Conservation (phyloP, 768 basidiomycete genomes). For the Tulasnella calospora region DNA sequence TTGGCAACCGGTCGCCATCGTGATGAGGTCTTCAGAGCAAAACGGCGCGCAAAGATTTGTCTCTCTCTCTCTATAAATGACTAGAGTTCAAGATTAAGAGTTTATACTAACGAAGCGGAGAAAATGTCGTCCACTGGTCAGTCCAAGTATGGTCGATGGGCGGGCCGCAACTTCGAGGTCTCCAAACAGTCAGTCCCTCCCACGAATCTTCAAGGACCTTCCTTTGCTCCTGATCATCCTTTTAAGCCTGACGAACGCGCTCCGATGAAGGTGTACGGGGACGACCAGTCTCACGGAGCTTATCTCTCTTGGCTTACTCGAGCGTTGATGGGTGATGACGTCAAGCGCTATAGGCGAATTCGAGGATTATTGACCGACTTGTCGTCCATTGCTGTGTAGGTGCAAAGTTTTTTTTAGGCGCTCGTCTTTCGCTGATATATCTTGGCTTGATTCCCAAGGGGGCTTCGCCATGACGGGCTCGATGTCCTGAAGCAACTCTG, state of each 20-base stretch:
- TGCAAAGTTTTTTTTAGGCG: neutral
- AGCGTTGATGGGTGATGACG: neutral
- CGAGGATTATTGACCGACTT: neutral
- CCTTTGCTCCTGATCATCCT: neutral
- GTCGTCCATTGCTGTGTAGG: neutral
- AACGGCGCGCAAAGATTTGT: neutral
- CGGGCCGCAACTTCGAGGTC: neutral
- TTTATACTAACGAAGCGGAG: neutral
- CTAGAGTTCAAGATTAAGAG: no score
- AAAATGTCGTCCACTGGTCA: neutral
- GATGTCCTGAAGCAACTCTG: neutral
- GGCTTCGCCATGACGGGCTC: neutral
- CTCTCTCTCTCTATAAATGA: neutral
- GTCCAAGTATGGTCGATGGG: neutral
- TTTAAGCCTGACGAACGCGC: neutral
- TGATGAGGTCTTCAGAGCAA: neutral
- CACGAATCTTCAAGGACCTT: neutral
- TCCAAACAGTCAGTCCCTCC: neutral
- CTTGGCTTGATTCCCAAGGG: neutral
- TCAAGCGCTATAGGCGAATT: neutral
- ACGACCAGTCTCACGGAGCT: neutral
- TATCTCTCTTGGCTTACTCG: neutral
- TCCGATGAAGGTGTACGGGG: neutral
- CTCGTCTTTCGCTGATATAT: neutral
- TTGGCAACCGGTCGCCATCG: neutral